Percentiles rank a stretch among this genome's conserved stretches.
Conservation (phyloP, 257 asterid genomes). For the Solanum corneliomulleri region DNA sequence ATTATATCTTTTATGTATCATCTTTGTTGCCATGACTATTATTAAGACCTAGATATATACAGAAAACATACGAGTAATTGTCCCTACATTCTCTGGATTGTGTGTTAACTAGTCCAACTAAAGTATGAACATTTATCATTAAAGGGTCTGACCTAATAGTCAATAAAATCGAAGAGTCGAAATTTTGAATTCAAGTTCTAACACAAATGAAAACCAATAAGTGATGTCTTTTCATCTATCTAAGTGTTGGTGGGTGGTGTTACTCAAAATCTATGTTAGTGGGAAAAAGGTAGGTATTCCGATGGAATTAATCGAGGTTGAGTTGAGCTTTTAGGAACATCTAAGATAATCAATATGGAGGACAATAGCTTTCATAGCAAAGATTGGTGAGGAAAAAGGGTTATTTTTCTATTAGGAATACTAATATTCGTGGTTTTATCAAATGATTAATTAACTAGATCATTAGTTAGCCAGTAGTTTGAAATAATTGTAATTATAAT, state of each 20-base stretch:
- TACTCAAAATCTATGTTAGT: background rate
- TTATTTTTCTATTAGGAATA: background rate
- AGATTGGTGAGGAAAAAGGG: background rate
- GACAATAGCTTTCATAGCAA: background rate
- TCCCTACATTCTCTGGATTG: background rate
- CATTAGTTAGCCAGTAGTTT: background rate
- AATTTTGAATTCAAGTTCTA: background rate
- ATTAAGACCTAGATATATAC: background rate
- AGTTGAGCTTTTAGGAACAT: background rate
- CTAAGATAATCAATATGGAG: background rate
- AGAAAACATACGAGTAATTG: background rate
- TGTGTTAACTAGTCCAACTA: background rate
- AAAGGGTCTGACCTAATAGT: background rate
- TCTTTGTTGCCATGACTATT: background rate
- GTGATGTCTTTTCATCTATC: background rate
- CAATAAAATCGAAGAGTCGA: background rate
- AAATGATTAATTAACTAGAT: background rate
- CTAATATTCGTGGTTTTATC: background rate
- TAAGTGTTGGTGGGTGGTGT: rapidly evolving
- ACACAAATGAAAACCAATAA: background rate
- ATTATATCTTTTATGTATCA: background rate
- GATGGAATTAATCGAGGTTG: background rate
- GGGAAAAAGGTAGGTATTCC: rapidly evolving
- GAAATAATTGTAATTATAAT: background rate
- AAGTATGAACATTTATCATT: background rate